Evolutionary conservation across 2,329 filamentous ascomycete genomes (phyloP).

Genomic region (Xylariomycetidae sp.): DNA sequence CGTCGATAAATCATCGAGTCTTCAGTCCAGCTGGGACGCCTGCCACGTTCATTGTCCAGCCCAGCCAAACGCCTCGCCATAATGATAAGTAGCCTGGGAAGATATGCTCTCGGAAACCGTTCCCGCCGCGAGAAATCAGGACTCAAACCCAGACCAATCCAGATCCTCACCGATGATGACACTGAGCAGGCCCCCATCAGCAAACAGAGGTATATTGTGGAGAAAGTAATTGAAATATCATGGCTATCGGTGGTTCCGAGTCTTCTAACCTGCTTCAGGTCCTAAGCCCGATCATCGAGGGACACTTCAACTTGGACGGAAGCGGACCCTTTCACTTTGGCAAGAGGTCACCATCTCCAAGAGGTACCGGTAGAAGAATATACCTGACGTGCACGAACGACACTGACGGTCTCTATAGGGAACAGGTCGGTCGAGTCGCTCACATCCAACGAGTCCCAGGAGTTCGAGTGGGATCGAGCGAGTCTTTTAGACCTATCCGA

Average conservation of each 20-base stretch:
- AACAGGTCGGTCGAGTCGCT: conserved; percentile 11
- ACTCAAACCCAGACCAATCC: conserved; percentile 18
- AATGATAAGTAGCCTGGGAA: conserved; percentile 19
- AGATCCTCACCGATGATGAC: conserved; percentile 18
- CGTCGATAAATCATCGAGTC: too few species aligned
- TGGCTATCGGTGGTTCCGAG: conserved; percentile 1
- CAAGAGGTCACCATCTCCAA: conserved; percentile 15
- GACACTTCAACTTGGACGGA: conserved; percentile 25
- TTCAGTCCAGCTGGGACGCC: too few species aligned
- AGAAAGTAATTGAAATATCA: conserved; percentile 15
- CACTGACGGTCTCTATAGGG: conserved; percentile 4
- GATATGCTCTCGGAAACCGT: conserved; percentile 17
- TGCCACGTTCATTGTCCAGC: too few species aligned
- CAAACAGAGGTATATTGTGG: conserved; percentile 22
- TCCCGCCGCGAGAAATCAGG: conserved; percentile 12
- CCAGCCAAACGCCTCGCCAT: too few species aligned
- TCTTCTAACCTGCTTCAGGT: conserved; percentile 13
- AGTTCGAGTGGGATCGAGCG: conserved; percentile 13
- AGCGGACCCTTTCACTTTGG: conserved; percentile 12
- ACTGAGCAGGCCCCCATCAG: conserved; percentile 16
- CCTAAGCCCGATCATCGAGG: conserved; percentile 24
- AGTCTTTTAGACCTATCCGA: conserved; percentile 38
- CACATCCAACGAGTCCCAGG: conserved; percentile 12
- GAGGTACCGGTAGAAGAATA: too few species aligned
- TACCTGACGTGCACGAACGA: too few species aligned